Evolutionary conservation across 768 basidiomycete species (phyloP).

Genomic region (Multifurca ochricompacta): DNA sequence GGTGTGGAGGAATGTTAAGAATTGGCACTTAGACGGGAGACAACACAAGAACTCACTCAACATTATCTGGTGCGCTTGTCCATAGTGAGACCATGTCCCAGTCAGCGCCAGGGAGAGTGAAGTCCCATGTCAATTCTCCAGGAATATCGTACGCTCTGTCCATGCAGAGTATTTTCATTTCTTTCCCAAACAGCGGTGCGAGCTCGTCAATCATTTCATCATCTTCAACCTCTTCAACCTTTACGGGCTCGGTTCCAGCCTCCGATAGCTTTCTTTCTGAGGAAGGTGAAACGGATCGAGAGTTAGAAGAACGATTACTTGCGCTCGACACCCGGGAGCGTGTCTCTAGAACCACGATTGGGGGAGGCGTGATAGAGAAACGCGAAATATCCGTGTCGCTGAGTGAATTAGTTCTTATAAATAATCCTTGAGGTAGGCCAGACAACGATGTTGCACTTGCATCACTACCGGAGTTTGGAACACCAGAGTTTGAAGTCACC

Average conservation of each 20-base stretch:
- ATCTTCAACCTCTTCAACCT: conserved; percentile 5
- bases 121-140: conserved; percentile 1
- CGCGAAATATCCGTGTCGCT: conserved; percentile 5
- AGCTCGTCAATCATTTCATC: conserved; percentile 15
- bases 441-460: not conserved
- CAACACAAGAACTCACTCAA: not conserved
- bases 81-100: conserved; percentile 10
- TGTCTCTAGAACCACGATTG: conserved; percentile 5
- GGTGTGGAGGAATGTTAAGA: not conserved
- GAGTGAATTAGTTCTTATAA: not conserved
- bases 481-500: not conserved
- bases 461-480: not conserved
- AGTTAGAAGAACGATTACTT: not conserved
- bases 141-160: not conserved
- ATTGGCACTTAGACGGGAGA: not conserved
- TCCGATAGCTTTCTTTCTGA: not conserved
- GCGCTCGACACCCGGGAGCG: not conserved
- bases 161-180: conserved; percentile 14
- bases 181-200: conserved; percentile 10
- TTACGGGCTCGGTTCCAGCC: not conserved
- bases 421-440: not conserved
- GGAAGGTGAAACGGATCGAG: conserved; percentile 2
- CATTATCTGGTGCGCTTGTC: not conserved
- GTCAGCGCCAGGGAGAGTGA: not conserved
- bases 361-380: not conserved